These are phyloP conservation scores for Tilletia walkeri DNA, from an alignment of 1,284 basidiomycete species.

Conservation along the genomic window DNA sequence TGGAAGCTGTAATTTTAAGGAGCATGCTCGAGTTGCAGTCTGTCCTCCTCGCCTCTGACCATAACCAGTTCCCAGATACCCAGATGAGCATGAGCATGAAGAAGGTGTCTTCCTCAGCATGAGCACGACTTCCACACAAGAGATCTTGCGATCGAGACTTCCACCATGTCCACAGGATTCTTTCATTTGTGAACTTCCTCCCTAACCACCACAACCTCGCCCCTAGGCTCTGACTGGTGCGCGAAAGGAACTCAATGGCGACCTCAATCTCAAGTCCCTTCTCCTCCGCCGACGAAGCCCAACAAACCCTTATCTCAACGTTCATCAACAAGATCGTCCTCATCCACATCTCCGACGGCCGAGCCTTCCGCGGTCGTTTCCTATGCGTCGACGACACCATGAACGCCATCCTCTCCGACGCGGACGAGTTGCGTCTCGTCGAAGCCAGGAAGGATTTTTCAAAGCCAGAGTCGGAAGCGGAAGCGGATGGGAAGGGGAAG, in stretches of 20 bases:
- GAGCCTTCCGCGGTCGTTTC: constrained; percentile 41
- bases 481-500: neutral
- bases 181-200: no score
- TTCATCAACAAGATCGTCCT: constrained; percentile 34
- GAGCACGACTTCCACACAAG: no score
- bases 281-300: constrained; percentile 5
- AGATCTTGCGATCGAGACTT: no score
- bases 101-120: no score
- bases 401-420: constrained; percentile 39
- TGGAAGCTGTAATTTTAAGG: no score
- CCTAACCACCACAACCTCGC: no score
- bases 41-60: no score
- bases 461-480: constrained; percentile 18
- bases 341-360: constrained; percentile 42
- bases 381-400: constrained; percentile 37
- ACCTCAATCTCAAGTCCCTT: neutral
- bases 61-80: no score
- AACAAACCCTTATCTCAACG: neutral
- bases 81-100: no score
- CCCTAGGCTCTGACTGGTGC: neutral
- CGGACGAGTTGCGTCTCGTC: constrained; percentile 27
- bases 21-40: no score
- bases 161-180: no score
- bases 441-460: neutral
- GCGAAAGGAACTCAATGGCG: neutral